phyloP scores from a whole-genome alignment of 805 yeast species.

The Lipomyces mesembrius region DNA sequence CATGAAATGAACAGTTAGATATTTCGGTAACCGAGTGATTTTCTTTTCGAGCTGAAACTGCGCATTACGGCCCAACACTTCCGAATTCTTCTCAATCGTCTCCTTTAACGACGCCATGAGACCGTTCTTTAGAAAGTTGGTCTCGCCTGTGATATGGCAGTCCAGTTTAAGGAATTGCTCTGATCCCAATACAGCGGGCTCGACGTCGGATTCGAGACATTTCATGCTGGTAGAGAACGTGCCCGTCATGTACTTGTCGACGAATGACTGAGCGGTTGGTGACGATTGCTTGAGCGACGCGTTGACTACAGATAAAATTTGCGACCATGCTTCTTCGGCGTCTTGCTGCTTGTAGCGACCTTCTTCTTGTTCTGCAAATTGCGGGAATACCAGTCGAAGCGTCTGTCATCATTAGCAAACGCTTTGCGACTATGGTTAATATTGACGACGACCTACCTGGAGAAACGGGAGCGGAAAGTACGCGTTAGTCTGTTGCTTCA shows the following conservation, averaged over 20 bases:
- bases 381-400: conserved; percentile 72
- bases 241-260: conserved; percentile 66
- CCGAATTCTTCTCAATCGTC: conserved; percentile 75
- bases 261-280: conserved; percentile 50
- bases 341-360: conserved; percentile 94
- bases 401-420: conserved; percentile 20
- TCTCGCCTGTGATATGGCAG: conserved; percentile 84
- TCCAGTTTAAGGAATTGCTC: conserved; percentile 73
- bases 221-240: conserved; percentile 65
- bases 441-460: conserved; percentile 29
- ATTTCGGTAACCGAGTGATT: conserved; percentile 81
- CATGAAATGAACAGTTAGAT: conserved; percentile 87
- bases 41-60: conserved; percentile 61
- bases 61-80: conserved; percentile 71
- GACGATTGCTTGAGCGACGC: conserved; percentile 25
- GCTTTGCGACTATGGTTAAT: neutral
- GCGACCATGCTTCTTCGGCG: conserved; percentile 95
- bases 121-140: conserved; percentile 90
- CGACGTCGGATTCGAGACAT: conserved; percentile 62
- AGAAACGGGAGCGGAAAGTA: conserved; percentile 73
- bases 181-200: conserved; percentile 51
- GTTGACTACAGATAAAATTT: conserved; percentile 55
- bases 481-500: conserved; percentile 47
- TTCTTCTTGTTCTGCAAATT: conserved; percentile 74
- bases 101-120: conserved; percentile 74